Evolutionary conservation across 331 rosid genomes (phyloP).

Genomic region (Acacia concinna): DNA sequence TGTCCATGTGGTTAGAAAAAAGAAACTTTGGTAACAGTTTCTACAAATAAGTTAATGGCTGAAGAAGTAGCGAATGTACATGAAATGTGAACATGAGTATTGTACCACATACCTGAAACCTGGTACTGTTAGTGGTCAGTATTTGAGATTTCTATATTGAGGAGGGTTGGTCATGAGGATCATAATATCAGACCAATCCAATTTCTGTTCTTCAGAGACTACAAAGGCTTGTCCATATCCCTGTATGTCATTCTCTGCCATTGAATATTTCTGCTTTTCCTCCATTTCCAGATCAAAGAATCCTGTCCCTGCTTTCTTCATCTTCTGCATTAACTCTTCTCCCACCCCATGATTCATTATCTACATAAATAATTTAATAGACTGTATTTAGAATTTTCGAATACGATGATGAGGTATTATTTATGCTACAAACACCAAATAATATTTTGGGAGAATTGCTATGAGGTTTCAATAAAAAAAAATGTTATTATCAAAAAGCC

Average conservation of each 20-base stretch:
- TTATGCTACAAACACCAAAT: background rate
- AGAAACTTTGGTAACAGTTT: background rate
- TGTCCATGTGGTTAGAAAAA: background rate
- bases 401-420: background rate
- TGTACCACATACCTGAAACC: conserved; percentile 29
- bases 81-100: background rate
- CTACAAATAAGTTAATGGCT: no score
- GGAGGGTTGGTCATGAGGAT: conserved; percentile 13
- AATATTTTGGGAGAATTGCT: background rate
- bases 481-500: background rate
- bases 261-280: conserved; percentile 32
- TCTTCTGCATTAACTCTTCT: background rate
- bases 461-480: no score
- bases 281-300: conserved; percentile 16
- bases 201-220: conserved; percentile 35
- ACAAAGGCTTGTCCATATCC: conserved; percentile 39
- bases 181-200: conserved; percentile 33
- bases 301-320: background rate
- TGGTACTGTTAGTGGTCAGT: conserved; percentile 29
- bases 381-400: background rate
- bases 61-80: background rate
- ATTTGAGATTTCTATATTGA: conserved; percentile 24
- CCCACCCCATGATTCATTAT: conserved; percentile 8
- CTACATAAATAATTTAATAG: background rate
- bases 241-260: conserved; percentile 28